These are phyloP conservation scores for Plenodomus biglobosus DNA, from an alignment of 2,329 filamentous ascomycete species.

Conservation along the genomic window DNA sequence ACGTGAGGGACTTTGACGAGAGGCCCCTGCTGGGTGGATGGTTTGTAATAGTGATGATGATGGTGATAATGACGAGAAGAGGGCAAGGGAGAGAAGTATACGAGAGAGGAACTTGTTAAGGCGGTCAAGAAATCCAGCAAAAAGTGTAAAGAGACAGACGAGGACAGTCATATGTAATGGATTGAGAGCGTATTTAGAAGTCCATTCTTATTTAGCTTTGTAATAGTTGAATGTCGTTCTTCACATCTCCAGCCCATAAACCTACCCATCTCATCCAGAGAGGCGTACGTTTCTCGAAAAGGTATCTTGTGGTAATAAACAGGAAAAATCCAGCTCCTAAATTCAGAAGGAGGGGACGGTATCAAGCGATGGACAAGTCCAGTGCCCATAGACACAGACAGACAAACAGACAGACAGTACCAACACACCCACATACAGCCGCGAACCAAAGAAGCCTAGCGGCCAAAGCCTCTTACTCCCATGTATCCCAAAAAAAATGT, in stretches of 20 bases:
- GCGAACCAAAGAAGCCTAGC: not conserved
- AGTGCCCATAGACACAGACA: constrained; percentile 1
- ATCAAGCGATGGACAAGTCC: constrained; percentile 5
- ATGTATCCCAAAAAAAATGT: constrained; percentile 2
- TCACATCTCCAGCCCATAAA: not conserved
- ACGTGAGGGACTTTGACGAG: no score
- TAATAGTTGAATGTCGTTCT: no score
- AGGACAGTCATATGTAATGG: no score
- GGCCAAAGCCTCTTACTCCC: not conserved
- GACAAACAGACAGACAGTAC: constrained; percentile 7
- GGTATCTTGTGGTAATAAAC: not conserved
- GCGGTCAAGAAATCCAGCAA: no score
- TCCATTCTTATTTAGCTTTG: no score
- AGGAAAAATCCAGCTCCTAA: not conserved
- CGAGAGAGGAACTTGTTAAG: no score
- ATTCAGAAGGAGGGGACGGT: not conserved
- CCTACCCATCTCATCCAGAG: not conserved
- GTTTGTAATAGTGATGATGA: no score
- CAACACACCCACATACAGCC: constrained; percentile 10
- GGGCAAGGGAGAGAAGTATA: no score
- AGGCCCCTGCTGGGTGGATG: no score
- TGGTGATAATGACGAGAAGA: no score
- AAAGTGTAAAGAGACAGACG: no score
- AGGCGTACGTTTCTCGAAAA: not conserved
- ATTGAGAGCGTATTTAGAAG: no score